Percentiles rank a stretch among this genome's conserved stretches.
Conservation (phyloP, 2,329 filamentous ascomycete species). For the Fusarium lyarnte region DNA sequence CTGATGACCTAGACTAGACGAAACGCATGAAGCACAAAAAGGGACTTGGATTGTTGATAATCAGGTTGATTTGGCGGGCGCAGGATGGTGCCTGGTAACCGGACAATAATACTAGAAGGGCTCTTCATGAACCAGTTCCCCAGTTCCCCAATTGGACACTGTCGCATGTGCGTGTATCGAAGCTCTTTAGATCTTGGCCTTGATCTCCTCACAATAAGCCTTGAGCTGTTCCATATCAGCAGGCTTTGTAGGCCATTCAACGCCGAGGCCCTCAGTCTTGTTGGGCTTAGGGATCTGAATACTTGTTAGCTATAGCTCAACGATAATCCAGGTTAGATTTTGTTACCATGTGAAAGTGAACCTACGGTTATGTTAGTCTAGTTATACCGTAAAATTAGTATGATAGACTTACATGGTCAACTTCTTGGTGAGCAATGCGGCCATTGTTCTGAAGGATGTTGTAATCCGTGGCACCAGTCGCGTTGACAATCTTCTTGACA, state of each 20-base stretch:
- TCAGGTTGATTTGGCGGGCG: conserved; percentile 6
- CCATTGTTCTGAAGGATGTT: conserved; percentile 99
- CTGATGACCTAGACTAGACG: conserved; percentile 58
- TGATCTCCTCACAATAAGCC: conserved; percentile 82
- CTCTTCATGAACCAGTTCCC: conserved; percentile 11
- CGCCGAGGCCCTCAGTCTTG: conserved; percentile 77
- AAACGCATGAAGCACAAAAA: conserved; percentile 26
- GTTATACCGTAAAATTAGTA: too few species aligned
- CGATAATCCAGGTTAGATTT: not conserved
- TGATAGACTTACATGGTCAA: conserved; percentile 79
- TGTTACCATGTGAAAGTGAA: conserved; percentile 90
- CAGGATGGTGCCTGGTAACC: conserved; percentile 3
- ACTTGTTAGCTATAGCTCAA: conserved; percentile 1
- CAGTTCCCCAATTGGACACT: not conserved
- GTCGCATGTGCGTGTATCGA: not conserved
- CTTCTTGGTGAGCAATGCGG: conserved; percentile 86
- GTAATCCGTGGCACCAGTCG: conserved; percentile 81
- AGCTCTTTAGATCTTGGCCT: conserved; percentile 79
- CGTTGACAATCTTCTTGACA: conserved; percentile 85
- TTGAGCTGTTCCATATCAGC: conserved; percentile 86
- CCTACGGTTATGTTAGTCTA: conserved; percentile 56
- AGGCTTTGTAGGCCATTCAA: conserved; percentile 80
- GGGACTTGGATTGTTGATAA: conserved; percentile 8
- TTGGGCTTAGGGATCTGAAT: conserved; percentile 92
- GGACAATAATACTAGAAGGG: conserved; percentile 31